These are phyloP conservation scores for Hemileccinum rubropunctum DNA, from an alignment of 768 basidiomycete genomes.

Conservation along the genomic window DNA sequence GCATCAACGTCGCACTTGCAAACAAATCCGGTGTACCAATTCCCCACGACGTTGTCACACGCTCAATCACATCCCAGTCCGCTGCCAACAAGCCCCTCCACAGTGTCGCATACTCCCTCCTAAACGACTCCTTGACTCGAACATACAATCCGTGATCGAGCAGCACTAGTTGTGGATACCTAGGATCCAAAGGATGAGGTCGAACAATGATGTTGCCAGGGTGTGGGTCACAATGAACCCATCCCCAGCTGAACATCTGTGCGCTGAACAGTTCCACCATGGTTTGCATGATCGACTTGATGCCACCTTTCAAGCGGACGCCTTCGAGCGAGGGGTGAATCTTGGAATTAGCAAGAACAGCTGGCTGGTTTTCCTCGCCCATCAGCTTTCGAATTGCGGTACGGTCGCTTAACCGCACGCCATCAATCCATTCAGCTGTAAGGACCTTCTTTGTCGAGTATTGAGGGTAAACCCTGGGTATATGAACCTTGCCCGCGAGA, in stretches of 20 bases:
- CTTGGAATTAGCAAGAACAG: neutral
- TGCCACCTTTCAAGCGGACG: slow-evolving; percentile 54
- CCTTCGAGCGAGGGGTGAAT: slow-evolving; percentile 13
- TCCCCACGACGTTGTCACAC: slow-evolving; percentile 60
- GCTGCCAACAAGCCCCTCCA: slow-evolving; percentile 66
- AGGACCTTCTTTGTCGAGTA: slow-evolving; percentile 76
- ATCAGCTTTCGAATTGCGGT: slow-evolving; percentile 53
- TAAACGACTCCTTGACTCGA: slow-evolving; percentile 61
- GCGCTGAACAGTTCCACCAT: slow-evolving; percentile 88
- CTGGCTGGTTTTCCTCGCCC: slow-evolving; percentile 41
- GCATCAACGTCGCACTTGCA: slow-evolving; percentile 70
- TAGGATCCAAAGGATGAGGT: slow-evolving; percentile 31
- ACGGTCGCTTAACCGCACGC: slow-evolving; percentile 69
- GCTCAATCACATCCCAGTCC: slow-evolving; percentile 52
- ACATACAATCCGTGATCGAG: slow-evolving; percentile 95
- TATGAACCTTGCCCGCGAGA: slow-evolving; percentile 68
- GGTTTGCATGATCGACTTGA: slow-evolving; percentile 70
- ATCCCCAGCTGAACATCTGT: slow-evolving; percentile 91
- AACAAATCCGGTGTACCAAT: slow-evolving; percentile 69
- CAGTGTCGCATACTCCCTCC: slow-evolving; percentile 70
- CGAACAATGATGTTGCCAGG: slow-evolving; percentile 79
- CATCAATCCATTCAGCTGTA: slow-evolving; percentile 84
- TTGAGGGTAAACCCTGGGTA: slow-evolving; percentile 72
- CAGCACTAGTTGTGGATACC: slow-evolving; percentile 64
- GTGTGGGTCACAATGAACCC: slow-evolving; percentile 78